A percentile compares a stretch with the other conserved stretches of the same genome.
These are phyloP conservation scores for Nitzschia sp. DNA, from an alignment of 108 stramenopile genomes.

Conservation along the genomic window DNA sequence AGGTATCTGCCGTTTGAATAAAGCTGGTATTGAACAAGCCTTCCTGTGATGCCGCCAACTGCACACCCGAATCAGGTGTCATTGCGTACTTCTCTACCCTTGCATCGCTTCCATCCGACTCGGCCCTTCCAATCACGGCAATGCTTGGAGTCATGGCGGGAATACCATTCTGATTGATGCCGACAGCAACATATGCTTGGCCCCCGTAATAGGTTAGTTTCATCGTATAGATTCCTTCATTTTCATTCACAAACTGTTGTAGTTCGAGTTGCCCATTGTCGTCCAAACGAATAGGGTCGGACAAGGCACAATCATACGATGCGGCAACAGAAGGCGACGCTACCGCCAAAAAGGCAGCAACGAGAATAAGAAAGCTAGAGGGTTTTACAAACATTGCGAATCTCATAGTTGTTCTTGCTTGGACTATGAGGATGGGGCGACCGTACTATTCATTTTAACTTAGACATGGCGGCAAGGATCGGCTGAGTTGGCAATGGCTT, in stretches of 20 bases:
- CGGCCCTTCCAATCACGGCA: constrained; percentile 16
- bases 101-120: background rate
- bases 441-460: too few relatives aligned
- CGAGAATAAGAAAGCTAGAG: too few relatives aligned
- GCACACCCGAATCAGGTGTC: background rate
- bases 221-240: constrained; percentile 26
- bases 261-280: background rate
- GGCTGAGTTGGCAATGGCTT: too few relatives aligned
- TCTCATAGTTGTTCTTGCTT: too few relatives aligned
- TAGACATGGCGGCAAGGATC: too few relatives aligned
- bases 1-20: constrained; percentile 7
- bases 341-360: background rate
- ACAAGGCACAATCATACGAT: constrained; percentile 1
- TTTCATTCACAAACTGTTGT: constrained; percentile 14
- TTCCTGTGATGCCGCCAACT: background rate
- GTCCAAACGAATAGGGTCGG: constrained; percentile 9
- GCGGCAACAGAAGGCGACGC: background rate
- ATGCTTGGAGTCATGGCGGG: constrained; percentile 8
- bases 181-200: constrained; percentile 16
- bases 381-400: too few relatives aligned
- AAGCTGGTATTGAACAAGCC: background rate
- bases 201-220: constrained; percentile 16
- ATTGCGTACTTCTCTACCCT: constrained; percentile 4
- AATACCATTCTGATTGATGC: constrained; percentile 12
- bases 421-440: too few relatives aligned